Evolutionary conservation across 208 protist species (phyloP).

Genomic region (Novymonas esmeraldas): DNA sequence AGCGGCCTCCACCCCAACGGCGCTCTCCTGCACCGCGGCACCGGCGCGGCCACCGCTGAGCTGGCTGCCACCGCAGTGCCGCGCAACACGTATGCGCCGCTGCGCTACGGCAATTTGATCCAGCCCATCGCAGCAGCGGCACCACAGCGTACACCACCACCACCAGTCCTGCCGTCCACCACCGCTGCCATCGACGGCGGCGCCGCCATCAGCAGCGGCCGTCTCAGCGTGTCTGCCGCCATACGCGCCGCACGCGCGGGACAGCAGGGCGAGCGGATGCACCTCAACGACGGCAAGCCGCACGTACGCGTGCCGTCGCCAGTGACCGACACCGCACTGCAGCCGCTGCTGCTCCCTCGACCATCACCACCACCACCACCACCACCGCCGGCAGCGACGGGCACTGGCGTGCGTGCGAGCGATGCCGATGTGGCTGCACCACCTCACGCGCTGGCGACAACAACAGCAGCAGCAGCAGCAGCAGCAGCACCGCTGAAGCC

Average conservation of each 20-base stretch:
- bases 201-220: neutral
- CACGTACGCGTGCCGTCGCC: slow-evolving; percentile 23
- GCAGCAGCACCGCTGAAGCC: slow-evolving; percentile 2
- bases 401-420: neutral
- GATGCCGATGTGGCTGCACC: too few relatives aligned
- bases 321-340: neutral
- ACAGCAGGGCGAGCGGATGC: slow-evolving; percentile 34
- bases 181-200: neutral
- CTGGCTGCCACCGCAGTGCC: neutral
- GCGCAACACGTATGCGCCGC: slow-evolving; percentile 34
- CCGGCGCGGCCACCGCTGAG: neutral
- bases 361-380: neutral
- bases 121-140: neutral
- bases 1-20: slow-evolving; percentile 25
- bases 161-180: neutral
- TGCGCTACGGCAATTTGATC: slow-evolving; percentile 28
- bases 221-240: slow-evolving; percentile 36
- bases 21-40: neutral
- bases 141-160: neutral
- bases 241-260: slow-evolving; percentile 35
- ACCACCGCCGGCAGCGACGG: neutral
- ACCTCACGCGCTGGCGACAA: neutral
- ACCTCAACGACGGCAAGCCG: slow-evolving; percentile 32
- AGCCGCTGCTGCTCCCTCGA: too few relatives aligned
- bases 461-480: neutral